Percentiles rank a stretch among this genome's conserved stretches.
These are phyloP conservation scores for Brasenia schreberi DNA, from an alignment of 164 flowering plant species.

Conservation along the genomic window DNA sequence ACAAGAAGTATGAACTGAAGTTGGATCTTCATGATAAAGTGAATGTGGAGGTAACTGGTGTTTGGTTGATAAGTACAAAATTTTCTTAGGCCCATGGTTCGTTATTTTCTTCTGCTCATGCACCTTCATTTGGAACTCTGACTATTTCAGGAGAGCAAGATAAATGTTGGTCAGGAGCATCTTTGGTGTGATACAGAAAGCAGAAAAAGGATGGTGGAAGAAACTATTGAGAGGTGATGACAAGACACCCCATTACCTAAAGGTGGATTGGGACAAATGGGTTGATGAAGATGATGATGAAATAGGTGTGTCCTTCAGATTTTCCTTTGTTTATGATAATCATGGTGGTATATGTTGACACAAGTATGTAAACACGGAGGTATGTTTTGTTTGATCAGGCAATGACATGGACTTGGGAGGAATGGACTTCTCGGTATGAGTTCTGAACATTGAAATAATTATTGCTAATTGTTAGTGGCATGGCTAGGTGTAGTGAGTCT, in stretches of 20 bases:
- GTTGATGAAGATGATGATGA: constrained; percentile 84
- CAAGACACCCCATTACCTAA: constrained; percentile 64
- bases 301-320: constrained; percentile 15
- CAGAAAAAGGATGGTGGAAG: constrained; percentile 86
- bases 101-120: background rate
- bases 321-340: background rate
- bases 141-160: constrained; percentile 60
- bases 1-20: constrained; percentile 54
- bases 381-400: background rate
- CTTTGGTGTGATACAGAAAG: constrained; percentile 68
- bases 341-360: background rate
- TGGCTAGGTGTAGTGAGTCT: too few relatives aligned
- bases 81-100: background rate
- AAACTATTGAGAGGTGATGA: constrained; percentile 52
- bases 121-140: background rate
- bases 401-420: constrained; percentile 59
- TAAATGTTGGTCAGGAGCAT: constrained; percentile 62
- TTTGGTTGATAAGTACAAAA: background rate
- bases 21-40: constrained; percentile 75
- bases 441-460: background rate
- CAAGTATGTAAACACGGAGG: background rate
- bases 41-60: constrained; percentile 60
- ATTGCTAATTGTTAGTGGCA: background rate
- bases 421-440: constrained; percentile 86
- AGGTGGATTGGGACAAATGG: constrained; percentile 98